These are phyloP conservation scores for Penicillium sp. DNA, from an alignment of 2,329 filamentous ascomycete genomes.

Conservation along the genomic window DNA sequence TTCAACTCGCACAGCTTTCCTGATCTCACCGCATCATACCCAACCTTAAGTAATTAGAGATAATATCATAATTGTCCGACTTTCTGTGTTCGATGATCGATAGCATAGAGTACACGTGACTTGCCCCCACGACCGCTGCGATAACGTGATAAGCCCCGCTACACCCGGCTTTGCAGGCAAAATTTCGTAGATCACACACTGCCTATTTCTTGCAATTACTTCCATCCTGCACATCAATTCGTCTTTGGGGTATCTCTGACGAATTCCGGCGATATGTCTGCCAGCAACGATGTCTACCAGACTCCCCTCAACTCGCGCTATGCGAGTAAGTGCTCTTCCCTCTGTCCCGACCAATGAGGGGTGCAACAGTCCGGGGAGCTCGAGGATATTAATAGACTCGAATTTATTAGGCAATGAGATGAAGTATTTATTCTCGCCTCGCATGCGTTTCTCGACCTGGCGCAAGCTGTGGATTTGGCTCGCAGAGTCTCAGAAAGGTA, in stretches of 20 bases:
- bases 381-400: constrained; percentile 14
- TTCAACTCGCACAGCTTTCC: constrained; percentile 47
- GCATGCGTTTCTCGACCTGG: constrained; percentile 74
- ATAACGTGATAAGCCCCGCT: constrained; percentile 43
- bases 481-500: constrained; percentile 70
- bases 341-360: constrained; percentile 9
- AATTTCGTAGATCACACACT: constrained; percentile 32
- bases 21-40: constrained; percentile 1
- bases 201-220: constrained; percentile 8
- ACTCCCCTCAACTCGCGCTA: constrained; percentile 71
- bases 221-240: constrained; percentile 22
- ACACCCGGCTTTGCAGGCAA: constrained; percentile 23
- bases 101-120: constrained; percentile 8
- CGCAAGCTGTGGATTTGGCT: constrained; percentile 82
- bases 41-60: neutral
- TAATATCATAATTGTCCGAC: constrained; percentile 8
- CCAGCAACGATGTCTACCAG: constrained; percentile 57
- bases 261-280: constrained; percentile 33
- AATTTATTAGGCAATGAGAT: constrained; percentile 57
- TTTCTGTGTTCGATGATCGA: neutral
- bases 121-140: constrained; percentile 18
- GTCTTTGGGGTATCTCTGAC: constrained; percentile 18
- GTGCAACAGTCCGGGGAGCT: constrained; percentile 7
- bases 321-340: constrained; percentile 51
- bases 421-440: constrained; percentile 74